Percentiles rank a stretch among this genome's conserved stretches.
These are phyloP conservation scores for Acrocalymma vagum DNA, from an alignment of 2,329 filamentous ascomycete genomes.

Conservation along the genomic window DNA sequence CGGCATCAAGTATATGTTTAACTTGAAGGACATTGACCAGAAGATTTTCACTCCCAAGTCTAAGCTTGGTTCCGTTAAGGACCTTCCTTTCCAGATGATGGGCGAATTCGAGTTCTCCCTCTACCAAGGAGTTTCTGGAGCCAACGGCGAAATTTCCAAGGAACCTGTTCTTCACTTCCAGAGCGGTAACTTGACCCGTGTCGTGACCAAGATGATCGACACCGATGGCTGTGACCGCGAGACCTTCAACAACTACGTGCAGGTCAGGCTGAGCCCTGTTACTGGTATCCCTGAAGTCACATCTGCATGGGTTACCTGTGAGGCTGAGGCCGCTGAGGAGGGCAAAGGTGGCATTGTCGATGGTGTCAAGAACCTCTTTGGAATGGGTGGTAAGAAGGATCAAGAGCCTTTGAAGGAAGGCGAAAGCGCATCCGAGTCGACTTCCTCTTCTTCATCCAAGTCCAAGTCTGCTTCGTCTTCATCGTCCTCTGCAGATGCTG, in stretches of 20 bases:
- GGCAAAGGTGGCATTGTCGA: slow-evolving; percentile 86
- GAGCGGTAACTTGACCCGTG: slow-evolving; percentile 86
- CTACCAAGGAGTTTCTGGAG: slow-evolving; percentile 72
- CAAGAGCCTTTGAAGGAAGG: slow-evolving; percentile 73
- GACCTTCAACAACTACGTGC: slow-evolving; percentile 83
- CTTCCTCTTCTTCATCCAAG: slow-evolving; percentile 54
- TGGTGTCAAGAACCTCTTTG: slow-evolving; percentile 94
- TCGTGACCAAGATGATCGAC: slow-evolving; percentile 79
- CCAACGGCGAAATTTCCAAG: slow-evolving; percentile 58
- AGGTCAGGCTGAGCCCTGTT: slow-evolving; percentile 73
- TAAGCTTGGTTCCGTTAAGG: slow-evolving; percentile 79
- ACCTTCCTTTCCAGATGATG: slow-evolving; percentile 82
- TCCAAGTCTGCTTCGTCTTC: slow-evolving; percentile 51
- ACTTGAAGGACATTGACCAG: slow-evolving; percentile 76
- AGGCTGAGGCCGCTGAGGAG: slow-evolving; percentile 74
- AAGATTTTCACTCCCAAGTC: slow-evolving; percentile 84
- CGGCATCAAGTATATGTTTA: slow-evolving; percentile 77
- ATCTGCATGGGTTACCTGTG: slow-evolving; percentile 83
- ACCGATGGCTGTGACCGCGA: slow-evolving; percentile 79
- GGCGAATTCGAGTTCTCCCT: slow-evolving; percentile 84
- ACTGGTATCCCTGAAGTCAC: slow-evolving; percentile 83
- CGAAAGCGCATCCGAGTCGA: slow-evolving; percentile 52
- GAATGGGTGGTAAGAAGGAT: slow-evolving; percentile 90
- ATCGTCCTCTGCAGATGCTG: slow-evolving; percentile 53
- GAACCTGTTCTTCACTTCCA: slow-evolving; percentile 71